Evolutionary conservation across 768 basidiomycete genomes (phyloP), one percentile per base, ranked within the genome.

Genomic region (Serendipita vermifera): DNA sequence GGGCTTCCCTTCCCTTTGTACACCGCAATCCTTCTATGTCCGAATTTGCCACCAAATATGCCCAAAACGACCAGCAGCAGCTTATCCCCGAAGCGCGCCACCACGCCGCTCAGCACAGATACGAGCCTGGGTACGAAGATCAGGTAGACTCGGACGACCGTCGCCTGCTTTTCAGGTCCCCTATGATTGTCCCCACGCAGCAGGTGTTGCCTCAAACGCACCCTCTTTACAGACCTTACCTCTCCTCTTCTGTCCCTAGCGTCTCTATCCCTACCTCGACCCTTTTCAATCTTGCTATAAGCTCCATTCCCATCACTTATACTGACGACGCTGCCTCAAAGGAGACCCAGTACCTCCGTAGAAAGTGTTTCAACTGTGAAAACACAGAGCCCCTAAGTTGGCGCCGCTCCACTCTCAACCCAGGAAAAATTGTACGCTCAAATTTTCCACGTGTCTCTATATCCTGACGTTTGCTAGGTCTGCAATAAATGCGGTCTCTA

Each of bases 341-440:
- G 69, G 73, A 87, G 56, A 82, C 79, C 64, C 83, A 87, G 64
- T 75, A 84, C 36, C 82, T 88, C 48, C 75, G 86, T 26, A 69
- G 86, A 33, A 72, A 85, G 43, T 88, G 86, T 68, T 87, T 83
- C 76, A 88, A 88, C 66, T 88, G 86, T 67, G 82, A 82, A 66
- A 87, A 85, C 24, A 87, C 86, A 13, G 86, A 88, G 60, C 87
- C 87, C 31, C 82, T 81, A 51, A 87, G 85, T 24, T 88, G 86
- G 86, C 70, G 86, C 33, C 70, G 86, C 58, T 81, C 79, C 14
- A 86, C 84, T 63, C 75, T 88, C 58, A 81, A 78, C 58, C 85
- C 85, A 1, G 86, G 86, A 26, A 88, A 88, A 77, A 86, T 88
- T 62, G 77, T 76, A 60, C 57, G 77, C 62, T 26, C 31, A 6